phyloP scores from a whole-genome alignment of 345 rosid genomes.

The Dimocarpus longan region DNA sequence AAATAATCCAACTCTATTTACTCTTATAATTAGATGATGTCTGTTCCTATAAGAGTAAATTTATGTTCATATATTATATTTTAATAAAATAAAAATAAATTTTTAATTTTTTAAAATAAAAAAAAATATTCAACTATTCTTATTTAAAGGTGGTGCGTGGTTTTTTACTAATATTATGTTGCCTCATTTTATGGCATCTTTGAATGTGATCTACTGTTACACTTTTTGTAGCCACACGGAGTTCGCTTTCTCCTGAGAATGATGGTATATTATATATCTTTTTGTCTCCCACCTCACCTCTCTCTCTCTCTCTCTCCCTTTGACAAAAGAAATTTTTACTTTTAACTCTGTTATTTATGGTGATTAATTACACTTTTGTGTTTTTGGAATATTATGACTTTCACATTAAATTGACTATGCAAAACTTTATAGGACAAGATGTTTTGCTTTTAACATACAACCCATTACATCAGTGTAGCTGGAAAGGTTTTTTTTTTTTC shows the following conservation, averaged over 20 bases:
- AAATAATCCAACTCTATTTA: too few species aligned
- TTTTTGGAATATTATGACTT: too few species aligned
- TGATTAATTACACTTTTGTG: neutral
- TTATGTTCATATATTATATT: too few species aligned
- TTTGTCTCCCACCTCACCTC: neutral
- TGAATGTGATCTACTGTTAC: too few species aligned
- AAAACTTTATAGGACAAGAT: neutral
- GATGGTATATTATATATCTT: neutral
- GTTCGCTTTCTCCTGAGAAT: neutral
- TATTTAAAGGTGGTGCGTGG: too few species aligned
- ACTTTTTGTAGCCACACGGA: neutral
- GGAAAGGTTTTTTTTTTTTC: neutral
- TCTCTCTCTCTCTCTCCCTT: constrained; percentile 4
- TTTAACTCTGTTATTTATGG: neutral
- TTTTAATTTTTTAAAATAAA: too few species aligned
- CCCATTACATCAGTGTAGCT: neutral
- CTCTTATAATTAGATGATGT: too few species aligned
- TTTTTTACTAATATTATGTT: neutral
- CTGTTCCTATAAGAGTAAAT: too few species aligned
- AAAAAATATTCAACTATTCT: too few species aligned
- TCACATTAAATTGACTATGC: neutral
- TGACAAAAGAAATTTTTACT: neutral
- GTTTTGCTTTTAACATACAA: neutral
- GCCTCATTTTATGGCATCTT: constrained; percentile 17
- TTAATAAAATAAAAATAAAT: too few species aligned